Base-by-base conservation (phyloP, 441 rosid species). In the Brassica hybrid region DNA sequence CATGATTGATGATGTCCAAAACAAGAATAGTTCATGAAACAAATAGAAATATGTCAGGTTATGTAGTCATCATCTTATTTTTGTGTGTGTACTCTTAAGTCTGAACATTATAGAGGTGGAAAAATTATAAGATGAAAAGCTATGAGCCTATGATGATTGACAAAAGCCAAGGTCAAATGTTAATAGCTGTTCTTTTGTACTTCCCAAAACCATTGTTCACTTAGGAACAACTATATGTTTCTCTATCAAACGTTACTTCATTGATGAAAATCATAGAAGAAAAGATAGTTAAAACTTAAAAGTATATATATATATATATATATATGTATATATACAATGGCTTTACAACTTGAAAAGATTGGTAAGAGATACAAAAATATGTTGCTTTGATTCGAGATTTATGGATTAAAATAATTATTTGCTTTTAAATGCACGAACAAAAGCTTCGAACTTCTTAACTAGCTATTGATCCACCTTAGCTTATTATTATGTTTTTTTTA, bases 1-100 rank as follows among this genome's bases (percentile, higher is more conserved):
- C 56, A 86, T 91, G 97, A 97, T 93, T 65, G 99, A 95, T 88
- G 98, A 95, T 87, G 98, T 93, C 78, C 99, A 93, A 85, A 95
- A 95, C 65, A 91, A 95, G 86, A 93, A 95, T 97, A 93, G 81
- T 81, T 95, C 67, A 93, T 93, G 96, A 95, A 93, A 76, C 98
- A 95, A 80, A 95, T 90, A 48, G 99, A 95, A 79, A 95, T 95
- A 83, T 95, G 94, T 84, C 99, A 95, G 94, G 99, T 93, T 83
- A 52, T 43, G 56, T 63, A 18, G 50, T 69, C 34, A 45, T 13
- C 68, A 45, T 25, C 62, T 45, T 71, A 32, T 25, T 67, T 74
- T 32, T 67, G 17, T 65, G 48, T 50, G 25, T 73, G 34, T 30
- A 19, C 38, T 19, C 12, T 41, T 10, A 41, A 41, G 48, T 41